These are phyloP conservation scores for Penicillium italicum DNA, from an alignment of 2,329 filamentous ascomycete genomes.

Conservation along the genomic window DNA sequence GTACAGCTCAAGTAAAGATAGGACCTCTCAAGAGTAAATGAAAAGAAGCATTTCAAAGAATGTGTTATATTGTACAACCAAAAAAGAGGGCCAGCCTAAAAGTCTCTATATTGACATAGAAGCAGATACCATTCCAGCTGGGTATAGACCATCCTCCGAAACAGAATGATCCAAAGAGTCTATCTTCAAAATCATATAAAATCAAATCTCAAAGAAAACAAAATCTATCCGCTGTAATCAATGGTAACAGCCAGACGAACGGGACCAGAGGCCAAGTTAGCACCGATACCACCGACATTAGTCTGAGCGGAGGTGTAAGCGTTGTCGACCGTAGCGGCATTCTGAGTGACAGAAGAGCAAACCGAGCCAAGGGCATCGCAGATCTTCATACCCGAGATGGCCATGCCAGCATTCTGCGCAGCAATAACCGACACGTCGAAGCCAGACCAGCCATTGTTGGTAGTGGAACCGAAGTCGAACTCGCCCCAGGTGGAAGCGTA, in stretches of 20 bases:
- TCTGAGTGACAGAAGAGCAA: slow-evolving; percentile 32
- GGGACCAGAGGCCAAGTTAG: slow-evolving; percentile 27
- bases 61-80: slow-evolving; percentile 7
- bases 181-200: slow-evolving; percentile 9
- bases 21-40: too few species aligned
- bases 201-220: slow-evolving; percentile 9
- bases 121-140: slow-evolving; percentile 16
- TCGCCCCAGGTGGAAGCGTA: slow-evolving; percentile 37
- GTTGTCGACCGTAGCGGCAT: slow-evolving; percentile 27
- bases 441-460: slow-evolving; percentile 33
- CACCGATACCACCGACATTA: slow-evolving; percentile 34
- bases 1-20: too few species aligned
- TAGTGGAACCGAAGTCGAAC: slow-evolving; percentile 32
- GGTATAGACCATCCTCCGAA: slow-evolving; percentile 13
- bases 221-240: slow-evolving; percentile 28
- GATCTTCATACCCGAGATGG: slow-evolving; percentile 38
- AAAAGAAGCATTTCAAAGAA: slow-evolving; percentile 2
- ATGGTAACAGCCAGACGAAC: slow-evolving; percentile 29
- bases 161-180: slow-evolving; percentile 2
- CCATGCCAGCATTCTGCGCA: slow-evolving; percentile 29
- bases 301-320: slow-evolving; percentile 32
- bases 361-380: slow-evolving; percentile 25
- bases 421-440: slow-evolving; percentile 37
- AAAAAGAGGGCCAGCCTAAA: slow-evolving; percentile 11
- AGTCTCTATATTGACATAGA: slow-evolving; percentile 13